These are phyloP conservation scores for Corymbia maculata DNA, from an alignment of 345 rosid species.

Conservation along the genomic window DNA sequence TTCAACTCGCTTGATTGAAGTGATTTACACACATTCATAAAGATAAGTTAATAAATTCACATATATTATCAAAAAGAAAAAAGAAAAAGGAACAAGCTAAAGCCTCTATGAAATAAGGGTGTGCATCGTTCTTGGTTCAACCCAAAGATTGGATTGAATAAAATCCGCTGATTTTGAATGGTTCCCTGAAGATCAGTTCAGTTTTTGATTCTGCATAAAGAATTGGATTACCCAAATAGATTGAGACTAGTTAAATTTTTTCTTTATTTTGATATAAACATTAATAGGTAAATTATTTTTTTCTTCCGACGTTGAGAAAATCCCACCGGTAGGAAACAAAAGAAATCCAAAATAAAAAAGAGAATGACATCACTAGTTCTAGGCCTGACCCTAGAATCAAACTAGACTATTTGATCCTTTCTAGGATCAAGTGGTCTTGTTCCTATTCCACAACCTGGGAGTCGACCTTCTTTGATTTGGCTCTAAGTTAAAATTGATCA, in stretches of 20 bases:
- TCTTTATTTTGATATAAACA: background rate
- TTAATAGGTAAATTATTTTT: too few relatives aligned
- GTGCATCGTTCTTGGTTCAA: background rate
- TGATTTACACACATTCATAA: background rate
- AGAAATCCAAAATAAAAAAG: too few relatives aligned
- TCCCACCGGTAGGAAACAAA: background rate
- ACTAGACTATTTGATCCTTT: fast-evolving
- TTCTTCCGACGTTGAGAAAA: too few relatives aligned
- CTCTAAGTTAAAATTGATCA: fast-evolving
- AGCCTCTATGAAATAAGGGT: background rate
- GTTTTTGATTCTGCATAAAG: background rate
- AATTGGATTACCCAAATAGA: fast-evolving
- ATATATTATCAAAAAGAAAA: background rate
- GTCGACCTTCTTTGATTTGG: background rate
- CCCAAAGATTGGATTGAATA: background rate
- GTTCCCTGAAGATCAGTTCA: fast-evolving
- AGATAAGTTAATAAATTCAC: background rate
- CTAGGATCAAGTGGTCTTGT: background rate
- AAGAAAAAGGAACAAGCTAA: background rate
- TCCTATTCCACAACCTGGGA: fast-evolving
- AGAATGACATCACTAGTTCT: background rate
- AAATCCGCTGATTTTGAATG: background rate
- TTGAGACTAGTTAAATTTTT: background rate
- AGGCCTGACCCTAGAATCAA: background rate
- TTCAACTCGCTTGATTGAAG: background rate